Evolutionary conservation across 179 eudicot genomes (phyloP).

Genomic region (Spinacia oleracea): DNA sequence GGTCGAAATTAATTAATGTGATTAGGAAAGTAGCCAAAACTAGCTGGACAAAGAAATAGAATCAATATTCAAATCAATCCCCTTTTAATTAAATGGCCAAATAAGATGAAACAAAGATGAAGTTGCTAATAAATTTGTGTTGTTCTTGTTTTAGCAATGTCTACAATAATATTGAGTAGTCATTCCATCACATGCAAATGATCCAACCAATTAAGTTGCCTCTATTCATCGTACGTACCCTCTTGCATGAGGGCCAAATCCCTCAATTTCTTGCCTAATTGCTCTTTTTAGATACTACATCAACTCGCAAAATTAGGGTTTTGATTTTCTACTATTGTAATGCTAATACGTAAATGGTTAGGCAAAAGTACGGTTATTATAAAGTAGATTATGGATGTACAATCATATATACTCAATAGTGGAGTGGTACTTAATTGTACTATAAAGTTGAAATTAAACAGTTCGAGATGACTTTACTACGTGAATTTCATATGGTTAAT

Average conservation of each 20-base stretch:
- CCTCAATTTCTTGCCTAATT: conserved; percentile 9
- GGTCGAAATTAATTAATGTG: neutral
- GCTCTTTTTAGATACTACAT: conserved; percentile 8
- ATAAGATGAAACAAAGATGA: conserved; percentile 12
- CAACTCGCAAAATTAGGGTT: neutral
- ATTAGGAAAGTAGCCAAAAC: conserved; percentile 10
- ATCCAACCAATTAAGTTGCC: neutral
- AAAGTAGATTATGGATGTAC: neutral
- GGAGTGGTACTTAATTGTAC: neutral
- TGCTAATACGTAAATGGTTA: neutral
- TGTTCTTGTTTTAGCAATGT: neutral
- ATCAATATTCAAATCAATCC: neutral
- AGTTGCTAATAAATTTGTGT: neutral
- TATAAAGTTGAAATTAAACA: neutral
- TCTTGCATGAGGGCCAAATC: neutral
- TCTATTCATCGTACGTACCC: neutral
- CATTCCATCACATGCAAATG: conserved; percentile 12
- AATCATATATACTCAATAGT: neutral
- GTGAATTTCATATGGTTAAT: neutral
- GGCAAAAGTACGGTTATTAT: neutral
- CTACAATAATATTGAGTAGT: neutral
- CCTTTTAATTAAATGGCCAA: neutral
- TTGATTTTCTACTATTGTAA: neutral
- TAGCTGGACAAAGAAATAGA: neutral
- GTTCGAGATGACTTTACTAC: neutral